phyloP scores from a whole-genome alignment of 192 early-diverging fungal genomes.

The Tieghemiomyces parasiticus region DNA sequence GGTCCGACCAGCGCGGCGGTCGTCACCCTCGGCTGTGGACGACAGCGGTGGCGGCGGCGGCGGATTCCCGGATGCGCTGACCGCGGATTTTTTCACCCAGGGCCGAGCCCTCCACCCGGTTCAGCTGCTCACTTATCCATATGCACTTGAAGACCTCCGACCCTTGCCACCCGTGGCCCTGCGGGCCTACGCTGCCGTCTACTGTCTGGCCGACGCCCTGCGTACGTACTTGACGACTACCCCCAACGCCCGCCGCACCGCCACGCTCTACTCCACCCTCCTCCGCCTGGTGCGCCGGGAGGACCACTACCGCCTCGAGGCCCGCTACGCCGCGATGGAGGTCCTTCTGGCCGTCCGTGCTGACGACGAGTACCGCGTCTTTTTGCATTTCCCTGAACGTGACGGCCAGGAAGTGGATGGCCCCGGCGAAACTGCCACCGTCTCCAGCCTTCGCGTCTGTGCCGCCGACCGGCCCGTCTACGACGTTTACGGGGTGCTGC shows the following conservation, averaged over 20 bases:
- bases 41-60: no score
- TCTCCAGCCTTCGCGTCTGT: not conserved
- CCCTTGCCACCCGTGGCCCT: conserved; percentile 3
- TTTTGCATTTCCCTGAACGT: not conserved
- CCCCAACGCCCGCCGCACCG: no score
- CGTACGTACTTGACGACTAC: not conserved
- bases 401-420: not conserved
- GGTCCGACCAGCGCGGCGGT: no score
- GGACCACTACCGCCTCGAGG: conserved; percentile 9
- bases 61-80: no score
- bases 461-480: not conserved
- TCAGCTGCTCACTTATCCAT: conserved; percentile 8
- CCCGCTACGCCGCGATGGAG: not conserved
- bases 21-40: no score
- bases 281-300: no score
- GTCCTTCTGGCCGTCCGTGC: conserved; percentile 6
- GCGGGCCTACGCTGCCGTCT: conserved; percentile 8
- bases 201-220: conserved; percentile 1
- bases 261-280: no score
- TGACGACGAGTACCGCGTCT: not conserved
- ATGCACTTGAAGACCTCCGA: not conserved
- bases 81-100: no score
- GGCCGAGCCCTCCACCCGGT: no score
- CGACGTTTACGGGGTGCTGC: not conserved
- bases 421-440: not conserved